Evolutionary conservation across 352 stramenopile genomes (phyloP).

Genomic region (Sclerospora graminicola): DNA sequence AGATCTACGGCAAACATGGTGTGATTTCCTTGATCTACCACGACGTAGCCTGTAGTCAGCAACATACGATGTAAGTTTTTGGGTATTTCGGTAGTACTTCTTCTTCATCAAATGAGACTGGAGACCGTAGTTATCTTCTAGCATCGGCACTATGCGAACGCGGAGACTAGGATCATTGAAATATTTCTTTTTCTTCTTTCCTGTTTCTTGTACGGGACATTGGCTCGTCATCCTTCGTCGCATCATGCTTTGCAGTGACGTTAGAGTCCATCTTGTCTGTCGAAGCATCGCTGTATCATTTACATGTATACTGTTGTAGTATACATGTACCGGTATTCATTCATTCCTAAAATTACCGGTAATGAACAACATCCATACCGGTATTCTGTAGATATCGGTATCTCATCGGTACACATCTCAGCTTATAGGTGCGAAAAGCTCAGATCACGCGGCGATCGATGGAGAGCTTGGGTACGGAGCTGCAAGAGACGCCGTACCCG

Average conservation of each 20-base stretch:
- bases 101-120: no score
- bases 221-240: conserved; percentile 3
- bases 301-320: no score
- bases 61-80: no score
- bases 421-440: no score
- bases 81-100: no score
- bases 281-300: no score
- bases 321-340: no score
- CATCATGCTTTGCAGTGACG: neutral
- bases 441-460: conserved; percentile 20
- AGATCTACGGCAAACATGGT: conserved; percentile 78
- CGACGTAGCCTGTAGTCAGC: conserved; percentile 41
- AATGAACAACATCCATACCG: no score
- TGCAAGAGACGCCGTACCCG: conserved; percentile 83
- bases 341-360: no score
- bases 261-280: no score
- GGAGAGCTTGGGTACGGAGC: conserved; percentile 75
- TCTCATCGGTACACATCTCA: no score
- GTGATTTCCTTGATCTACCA: conserved; percentile 74
- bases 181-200: conserved; percentile 40
- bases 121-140: conserved; percentile 75
- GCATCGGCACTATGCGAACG: conserved; percentile 77
- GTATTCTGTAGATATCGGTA: no score
- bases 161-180: conserved; percentile 67
- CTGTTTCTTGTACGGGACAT: neutral